Evolutionary conservation across 2,329 filamentous ascomycete species (phyloP), one percentile per base, ranked within the genome.

Genomic region (Epichloe uncinata): DNA sequence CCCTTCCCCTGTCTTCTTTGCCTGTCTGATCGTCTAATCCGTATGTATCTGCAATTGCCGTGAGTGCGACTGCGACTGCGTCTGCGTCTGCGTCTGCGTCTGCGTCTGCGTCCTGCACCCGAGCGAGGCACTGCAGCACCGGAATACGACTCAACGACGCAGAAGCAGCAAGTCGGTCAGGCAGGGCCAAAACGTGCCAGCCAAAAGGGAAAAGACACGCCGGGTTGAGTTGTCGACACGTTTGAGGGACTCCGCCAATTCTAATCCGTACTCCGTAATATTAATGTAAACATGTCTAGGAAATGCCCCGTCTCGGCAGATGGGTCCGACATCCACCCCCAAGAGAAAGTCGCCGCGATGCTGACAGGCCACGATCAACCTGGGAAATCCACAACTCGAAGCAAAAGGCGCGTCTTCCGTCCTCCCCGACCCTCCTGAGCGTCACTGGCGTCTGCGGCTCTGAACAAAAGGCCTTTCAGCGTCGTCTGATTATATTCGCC

Each of bases 401-500:
- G 46, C 42, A 38, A 46, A 50, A 42, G 26, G 20, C 22, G 36
- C 36, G 34, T 42, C 33, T 35, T 30, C 44, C 41, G 47, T 36
- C 42, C 42, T 33, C 47, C 42, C 22, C 45, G 45, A 47, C 45
- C 48, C 47, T 52, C 47, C 49, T 47, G 49, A 47, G 53, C 44
- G 50, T 50, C 50, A 52, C 47, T 40, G 42, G 48, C 47, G 43
- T 45, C n/a, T 38, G 26, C 30, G 12, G 35, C 13, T 6, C 35
- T 13, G 4, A 7, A 6, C 35, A 13, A 8, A 44, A 26, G 42
- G 47, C 54, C 50, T 52, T 48, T 52, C 36, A 50, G 18, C 26
- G 16, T 18, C 15, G 35, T 33, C 9, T 40, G 52, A 55, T 56
- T 55, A 54, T 52, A 56, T 53, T 50, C 8, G 38, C 49, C 47